A percentile compares a stretch with the other conserved stretches of the same genome.
phyloP scores from a whole-genome alignment of 169 alveolate genomes.

The Plasmodium adleri region DNA sequence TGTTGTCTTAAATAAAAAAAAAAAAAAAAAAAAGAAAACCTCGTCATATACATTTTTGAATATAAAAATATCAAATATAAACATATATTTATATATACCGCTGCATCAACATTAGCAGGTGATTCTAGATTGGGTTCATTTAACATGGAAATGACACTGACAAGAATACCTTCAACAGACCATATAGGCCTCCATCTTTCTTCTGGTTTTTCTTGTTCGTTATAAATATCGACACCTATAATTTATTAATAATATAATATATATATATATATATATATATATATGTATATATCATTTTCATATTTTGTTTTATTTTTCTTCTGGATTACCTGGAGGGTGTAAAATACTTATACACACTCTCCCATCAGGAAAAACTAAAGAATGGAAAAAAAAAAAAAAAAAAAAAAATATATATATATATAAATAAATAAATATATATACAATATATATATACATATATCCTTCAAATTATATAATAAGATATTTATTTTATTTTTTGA shows the following conservation, averaged over 20 bases:
- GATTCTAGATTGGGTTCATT: constrained; percentile 97
- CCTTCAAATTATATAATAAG: background rate
- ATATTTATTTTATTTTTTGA: background rate
- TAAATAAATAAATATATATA: constrained; percentile 22
- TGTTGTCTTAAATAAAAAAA: background rate
- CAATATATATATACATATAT: background rate
- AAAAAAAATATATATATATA: constrained; percentile 14
- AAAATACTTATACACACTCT: constrained; percentile 97
- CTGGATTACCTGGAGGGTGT: constrained; percentile 95
- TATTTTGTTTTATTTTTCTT: constrained; percentile 3
- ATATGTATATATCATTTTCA: background rate
- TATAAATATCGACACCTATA: constrained; percentile 90
- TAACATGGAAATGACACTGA: constrained; percentile 96
- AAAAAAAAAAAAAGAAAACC: constrained; percentile 8
- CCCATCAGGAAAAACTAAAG: constrained; percentile 92
- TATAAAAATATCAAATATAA: background rate
- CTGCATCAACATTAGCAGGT: constrained; percentile 98
- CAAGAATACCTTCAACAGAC: constrained; percentile 96
- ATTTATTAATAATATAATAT: background rate
- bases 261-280: no score
- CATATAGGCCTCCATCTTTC: constrained; percentile 99
- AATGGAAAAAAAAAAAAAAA: no score
- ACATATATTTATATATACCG: constrained; percentile 75
- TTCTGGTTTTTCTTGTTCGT: constrained; percentile 97
- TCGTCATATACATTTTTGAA: background rate